Conservation (phyloP, 768 basidiomycete genomes). For the Psilocybe sp. region DNA sequence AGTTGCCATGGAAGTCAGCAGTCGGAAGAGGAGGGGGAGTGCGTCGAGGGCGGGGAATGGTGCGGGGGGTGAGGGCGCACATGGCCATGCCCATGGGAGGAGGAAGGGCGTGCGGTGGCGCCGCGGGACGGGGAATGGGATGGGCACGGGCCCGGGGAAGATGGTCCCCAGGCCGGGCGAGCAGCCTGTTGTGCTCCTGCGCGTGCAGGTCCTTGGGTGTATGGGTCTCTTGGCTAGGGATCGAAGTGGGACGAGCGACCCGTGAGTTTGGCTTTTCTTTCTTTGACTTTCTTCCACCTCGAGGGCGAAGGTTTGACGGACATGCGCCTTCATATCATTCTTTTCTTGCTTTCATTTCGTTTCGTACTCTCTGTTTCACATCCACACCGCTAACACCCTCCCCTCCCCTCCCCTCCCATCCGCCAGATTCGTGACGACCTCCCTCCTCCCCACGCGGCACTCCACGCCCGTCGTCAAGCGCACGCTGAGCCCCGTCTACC, state of each 20-base stretch:
- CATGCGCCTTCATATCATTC: no score
- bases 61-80: no score
- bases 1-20: no score
- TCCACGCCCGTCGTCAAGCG: slow-evolving; percentile 78
- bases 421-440: slow-evolving; percentile 67
- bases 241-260: slow-evolving; percentile 70
- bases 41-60: no score
- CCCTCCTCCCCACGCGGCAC: slow-evolving; percentile 52
- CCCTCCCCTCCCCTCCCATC: neutral
- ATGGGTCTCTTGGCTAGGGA: slow-evolving; percentile 61
- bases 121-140: no score
- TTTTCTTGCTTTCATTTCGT: no score
- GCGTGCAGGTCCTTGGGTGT: slow-evolving; percentile 68
- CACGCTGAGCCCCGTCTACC: slow-evolving; percentile 64
- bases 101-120: no score
- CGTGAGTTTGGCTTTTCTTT: slow-evolving; percentile 44
- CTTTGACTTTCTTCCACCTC: neutral
- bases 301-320: no score
- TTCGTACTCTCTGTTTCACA: neutral
- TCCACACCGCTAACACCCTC: neutral
- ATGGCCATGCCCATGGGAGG: no score
- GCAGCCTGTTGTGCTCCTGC: slow-evolving; percentile 59
- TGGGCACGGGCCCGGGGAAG: no score
- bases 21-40: no score
- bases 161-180: slow-evolving; percentile 55